Percentiles rank a stretch among this genome's conserved stretches.
Conservation (phyloP, 345 rosid genomes). For the Lagerstroemia speciosa region DNA sequence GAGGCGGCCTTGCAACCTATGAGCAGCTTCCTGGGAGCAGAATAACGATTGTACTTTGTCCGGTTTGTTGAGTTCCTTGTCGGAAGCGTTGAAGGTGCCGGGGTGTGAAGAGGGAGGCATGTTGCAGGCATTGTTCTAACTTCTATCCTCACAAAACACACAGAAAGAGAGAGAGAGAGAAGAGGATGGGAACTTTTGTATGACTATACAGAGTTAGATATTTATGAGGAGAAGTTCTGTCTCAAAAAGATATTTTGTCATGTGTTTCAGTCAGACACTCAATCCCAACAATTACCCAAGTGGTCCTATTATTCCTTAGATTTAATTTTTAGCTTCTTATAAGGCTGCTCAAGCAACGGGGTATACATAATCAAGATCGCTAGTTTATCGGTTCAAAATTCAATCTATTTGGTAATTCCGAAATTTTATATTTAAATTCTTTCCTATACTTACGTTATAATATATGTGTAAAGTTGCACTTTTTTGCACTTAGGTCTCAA, state of each 20-base stretch:
- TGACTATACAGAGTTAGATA: neutral
- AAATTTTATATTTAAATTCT: no score
- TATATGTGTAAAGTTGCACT: no score
- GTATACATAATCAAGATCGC: no score
- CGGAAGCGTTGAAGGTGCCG: slow-evolving; percentile 3
- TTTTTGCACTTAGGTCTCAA: no score
- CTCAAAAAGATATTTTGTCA: neutral
- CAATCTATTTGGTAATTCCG: no score
- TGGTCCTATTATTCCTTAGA: no score
- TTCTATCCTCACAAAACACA: neutral
- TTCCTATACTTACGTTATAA: no score
- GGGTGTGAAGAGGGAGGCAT: slow-evolving; percentile 8
- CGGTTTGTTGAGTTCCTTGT: neutral
- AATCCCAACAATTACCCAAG: neutral
- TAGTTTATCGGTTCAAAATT: no score
- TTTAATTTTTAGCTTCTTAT: no score
- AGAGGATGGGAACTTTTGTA: neutral
- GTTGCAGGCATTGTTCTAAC: slow-evolving; percentile 4
- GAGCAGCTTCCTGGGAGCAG: slow-evolving; percentile 2
- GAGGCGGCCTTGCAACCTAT: slow-evolving; percentile 17
- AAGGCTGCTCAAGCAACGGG: no score
- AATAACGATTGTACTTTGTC: neutral
- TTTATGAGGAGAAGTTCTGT: neutral
- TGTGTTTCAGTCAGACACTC: neutral
- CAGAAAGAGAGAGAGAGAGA: neutral